These are phyloP conservation scores for Myxozyma udenii DNA, from an alignment of 805 yeast species.

Conservation along the genomic window DNA sequence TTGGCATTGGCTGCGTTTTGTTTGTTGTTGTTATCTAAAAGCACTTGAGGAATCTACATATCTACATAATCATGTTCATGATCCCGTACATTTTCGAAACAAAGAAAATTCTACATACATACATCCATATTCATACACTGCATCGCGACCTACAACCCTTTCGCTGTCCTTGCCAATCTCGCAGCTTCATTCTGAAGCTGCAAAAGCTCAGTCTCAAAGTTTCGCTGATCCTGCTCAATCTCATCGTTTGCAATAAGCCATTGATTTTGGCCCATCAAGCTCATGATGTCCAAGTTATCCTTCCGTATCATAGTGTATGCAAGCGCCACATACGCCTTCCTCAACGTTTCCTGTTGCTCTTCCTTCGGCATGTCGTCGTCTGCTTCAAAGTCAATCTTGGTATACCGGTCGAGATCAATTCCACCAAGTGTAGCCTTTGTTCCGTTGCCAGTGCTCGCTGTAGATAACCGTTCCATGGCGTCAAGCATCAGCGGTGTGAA, in stretches of 20 bases:
- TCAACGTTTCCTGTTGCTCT: slow-evolving; percentile 17
- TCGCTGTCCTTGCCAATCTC: slow-evolving; percentile 10
- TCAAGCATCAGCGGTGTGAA: slow-evolving; percentile 10
- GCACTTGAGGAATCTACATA: neutral
- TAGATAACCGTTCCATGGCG: slow-evolving; percentile 8
- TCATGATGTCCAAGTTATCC: slow-evolving; percentile 34
- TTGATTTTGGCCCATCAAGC: slow-evolving; percentile 35
- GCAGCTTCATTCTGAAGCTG: slow-evolving; percentile 23
- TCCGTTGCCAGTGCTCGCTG: neutral
- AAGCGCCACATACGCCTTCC: slow-evolving; percentile 32
- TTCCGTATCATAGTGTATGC: slow-evolving; percentile 32
- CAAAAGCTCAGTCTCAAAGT: slow-evolving; percentile 30
- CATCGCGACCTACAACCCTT: too few species aligned
- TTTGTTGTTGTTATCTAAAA: neutral
- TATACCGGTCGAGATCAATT: slow-evolving; percentile 33
- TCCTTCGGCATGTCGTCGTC: slow-evolving; percentile 20
- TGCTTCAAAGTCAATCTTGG: slow-evolving; percentile 28
- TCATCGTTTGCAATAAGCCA: slow-evolving; percentile 37
- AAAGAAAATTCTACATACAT: neutral
- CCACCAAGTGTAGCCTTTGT: slow-evolving; percentile 16
- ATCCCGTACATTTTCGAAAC: slow-evolving; percentile 3
- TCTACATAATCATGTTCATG: neutral
- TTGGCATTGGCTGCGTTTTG: neutral
- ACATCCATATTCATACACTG: too few species aligned
- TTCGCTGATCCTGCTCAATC: slow-evolving; percentile 30